Base-by-base conservation (phyloP, 176 grass and related monocot species). In the Paspalum notatum region DNA sequence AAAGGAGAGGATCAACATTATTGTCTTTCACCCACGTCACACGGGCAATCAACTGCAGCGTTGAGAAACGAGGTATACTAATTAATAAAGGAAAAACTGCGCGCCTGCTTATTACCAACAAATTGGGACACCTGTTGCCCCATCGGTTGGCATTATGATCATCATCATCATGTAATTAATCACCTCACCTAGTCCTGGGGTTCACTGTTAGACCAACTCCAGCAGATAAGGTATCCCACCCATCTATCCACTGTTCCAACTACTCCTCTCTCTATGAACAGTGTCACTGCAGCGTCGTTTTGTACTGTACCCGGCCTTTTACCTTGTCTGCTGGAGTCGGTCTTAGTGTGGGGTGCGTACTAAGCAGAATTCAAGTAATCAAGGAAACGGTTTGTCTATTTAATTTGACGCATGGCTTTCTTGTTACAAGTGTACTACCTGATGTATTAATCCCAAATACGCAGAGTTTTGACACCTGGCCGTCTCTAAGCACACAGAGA, bases 71-170 rank as follows among this genome's bases (percentile, higher is more conserved):
- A 6, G 22, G 41, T n/a, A n/a, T n/a, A n/a, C n/a, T n/a, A n/a
- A n/a, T n/a, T n/a, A n/a, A n/a, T 74, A 3, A 6, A 42, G 20
- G 9, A 13, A 53, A 55, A 41, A 25, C 20, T 2, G 4, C 5
- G n/a, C n/a, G n/a, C 25, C 38, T 76, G n/a, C n/a, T n/a, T 47
- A 38, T 76, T 42, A 62, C 55, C 15, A 3, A 32, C 40, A 51
- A 41, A 0, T 44, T 6, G 55, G 13, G 74, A 59, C 63, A 84
- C 53, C 54, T 77, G 82, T 77, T 61, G 22, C 44, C 7, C 20
- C 42, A 3, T 8, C 12, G n/a, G n/a, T n/a, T 68, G 40, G 21
- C 52, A 3, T 18, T 21, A 42, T 48, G 53, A 9, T 0, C 5
- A 72, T 52, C 69, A 26, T 11, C 26, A 61, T n/a, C n/a, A n/a